Evolutionary conservation across 306 rosid genomes (phyloP).

Genomic region (Adenanthera pavonina): DNA sequence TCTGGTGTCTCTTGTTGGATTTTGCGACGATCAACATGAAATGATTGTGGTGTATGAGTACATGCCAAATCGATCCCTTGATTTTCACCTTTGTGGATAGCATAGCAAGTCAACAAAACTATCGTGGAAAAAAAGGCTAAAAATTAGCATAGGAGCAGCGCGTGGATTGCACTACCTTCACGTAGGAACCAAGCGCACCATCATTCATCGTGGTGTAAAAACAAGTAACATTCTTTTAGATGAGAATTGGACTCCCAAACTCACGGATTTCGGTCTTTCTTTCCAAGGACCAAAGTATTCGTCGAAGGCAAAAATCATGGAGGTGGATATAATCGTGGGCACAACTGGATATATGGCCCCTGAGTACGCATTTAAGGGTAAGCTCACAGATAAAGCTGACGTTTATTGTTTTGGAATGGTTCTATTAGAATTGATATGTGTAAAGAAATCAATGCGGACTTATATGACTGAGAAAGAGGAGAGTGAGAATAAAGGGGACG

Average conservation of each 20-base stretch:
- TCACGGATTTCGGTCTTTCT: background rate
- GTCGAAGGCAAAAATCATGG: background rate
- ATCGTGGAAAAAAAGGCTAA: background rate
- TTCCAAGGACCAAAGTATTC: background rate
- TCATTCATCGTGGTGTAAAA: background rate
- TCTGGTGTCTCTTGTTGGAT: background rate
- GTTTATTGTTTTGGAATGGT: conserved; percentile 21
- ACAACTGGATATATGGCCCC: background rate
- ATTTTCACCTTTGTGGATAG: background rate
- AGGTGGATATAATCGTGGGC: conserved; percentile 23
- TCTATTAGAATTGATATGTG: background rate
- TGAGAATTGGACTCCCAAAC: background rate
- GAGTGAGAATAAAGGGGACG: no score
- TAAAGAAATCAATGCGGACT: no score
- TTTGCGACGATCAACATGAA: background rate
- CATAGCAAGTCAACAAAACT: background rate
- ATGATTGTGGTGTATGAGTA: background rate
- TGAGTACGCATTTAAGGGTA: background rate
- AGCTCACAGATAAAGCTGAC: background rate
- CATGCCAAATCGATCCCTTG: background rate
- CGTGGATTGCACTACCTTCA: conserved; percentile 44
- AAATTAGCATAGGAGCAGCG: background rate
- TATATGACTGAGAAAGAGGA: no score
- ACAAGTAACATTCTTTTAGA: background rate
- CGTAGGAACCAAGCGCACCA: conserved; percentile 28